A percentile compares a stretch with the other conserved stretches of the same genome.
These are phyloP conservation scores for Mycena belliarum DNA, from an alignment of 768 basidiomycete species.

Conservation along the genomic window DNA sequence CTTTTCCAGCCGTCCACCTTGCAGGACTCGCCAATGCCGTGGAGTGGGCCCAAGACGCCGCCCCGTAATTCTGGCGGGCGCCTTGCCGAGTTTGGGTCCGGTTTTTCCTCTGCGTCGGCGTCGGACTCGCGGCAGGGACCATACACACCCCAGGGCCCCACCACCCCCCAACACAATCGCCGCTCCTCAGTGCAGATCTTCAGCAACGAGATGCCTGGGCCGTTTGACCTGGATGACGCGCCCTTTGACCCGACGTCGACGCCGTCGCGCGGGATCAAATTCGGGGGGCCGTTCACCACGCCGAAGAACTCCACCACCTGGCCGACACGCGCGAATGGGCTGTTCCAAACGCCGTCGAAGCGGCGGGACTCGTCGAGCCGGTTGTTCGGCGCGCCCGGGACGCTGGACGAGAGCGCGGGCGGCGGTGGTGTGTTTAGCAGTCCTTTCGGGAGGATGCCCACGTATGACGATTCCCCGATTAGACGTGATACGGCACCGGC, in stretches of 20 bases:
- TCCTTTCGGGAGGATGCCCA: conserved; percentile 27
- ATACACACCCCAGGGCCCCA: conserved; percentile 49
- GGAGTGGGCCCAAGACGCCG: conserved; percentile 32
- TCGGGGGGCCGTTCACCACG: conserved; percentile 57
- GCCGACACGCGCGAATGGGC: conserved; percentile 41
- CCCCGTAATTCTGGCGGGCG: conserved; percentile 16
- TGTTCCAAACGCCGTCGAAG: conserved; percentile 58
- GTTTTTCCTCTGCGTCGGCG: conserved; percentile 31
- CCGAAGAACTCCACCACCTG: conserved; percentile 57
- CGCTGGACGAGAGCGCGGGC: conserved; percentile 32
- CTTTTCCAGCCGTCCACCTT: conserved; percentile 55
- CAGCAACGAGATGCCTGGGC: conserved; percentile 34
- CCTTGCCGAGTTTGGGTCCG: conserved; percentile 24
- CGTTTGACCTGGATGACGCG: conserved; percentile 47
- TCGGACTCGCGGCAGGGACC: conserved; percentile 48
- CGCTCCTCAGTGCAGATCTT: conserved; percentile 13
- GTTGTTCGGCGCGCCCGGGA: conserved; percentile 29
- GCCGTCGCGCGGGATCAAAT: conserved; percentile 75
- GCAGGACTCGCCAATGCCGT: conserved; percentile 59
- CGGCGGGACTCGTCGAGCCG: conserved; percentile 31
- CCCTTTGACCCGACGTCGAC: conserved; percentile 81
- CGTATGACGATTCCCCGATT: conserved; percentile 57
- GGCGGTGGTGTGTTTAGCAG: conserved; percentile 25
- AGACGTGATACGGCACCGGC: conserved; percentile 38
- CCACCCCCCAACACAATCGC: conserved; percentile 47